phyloP scores from a whole-genome alignment of 768 basidiomycete species.

The Auriscalpium microsporum region DNA sequence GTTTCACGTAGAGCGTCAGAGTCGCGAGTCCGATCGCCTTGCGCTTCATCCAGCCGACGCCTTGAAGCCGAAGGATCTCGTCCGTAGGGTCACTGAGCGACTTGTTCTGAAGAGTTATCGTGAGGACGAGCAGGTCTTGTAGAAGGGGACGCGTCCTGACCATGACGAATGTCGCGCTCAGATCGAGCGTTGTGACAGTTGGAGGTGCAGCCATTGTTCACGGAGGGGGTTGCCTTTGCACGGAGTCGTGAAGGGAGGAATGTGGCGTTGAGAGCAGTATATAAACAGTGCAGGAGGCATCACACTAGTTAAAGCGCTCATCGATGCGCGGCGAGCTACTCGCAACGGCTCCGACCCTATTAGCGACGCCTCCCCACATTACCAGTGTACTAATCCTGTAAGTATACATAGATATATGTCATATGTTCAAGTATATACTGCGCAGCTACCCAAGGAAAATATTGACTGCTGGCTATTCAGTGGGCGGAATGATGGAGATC shows the following conservation, averaged over 20 bases:
- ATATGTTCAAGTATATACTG: too few species aligned
- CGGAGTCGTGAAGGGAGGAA: not conserved
- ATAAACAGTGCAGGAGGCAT: too few species aligned
- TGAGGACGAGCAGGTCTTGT: not conserved
- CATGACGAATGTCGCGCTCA: slow-evolving; percentile 56
- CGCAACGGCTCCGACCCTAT: too few species aligned
- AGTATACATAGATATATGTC: too few species aligned
- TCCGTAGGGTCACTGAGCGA: slow-evolving; percentile 53
- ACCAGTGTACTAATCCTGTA: too few species aligned
- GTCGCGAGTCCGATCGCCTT: slow-evolving; percentile 47
- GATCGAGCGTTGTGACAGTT: slow-evolving; percentile 47
- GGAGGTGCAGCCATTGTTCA: slow-evolving; percentile 58
- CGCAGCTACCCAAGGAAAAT: too few species aligned
- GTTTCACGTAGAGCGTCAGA: slow-evolving; percentile 50
- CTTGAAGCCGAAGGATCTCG: slow-evolving; percentile 59
- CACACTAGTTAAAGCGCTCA: too few species aligned
- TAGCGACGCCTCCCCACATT: too few species aligned
- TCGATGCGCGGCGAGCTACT: too few species aligned
- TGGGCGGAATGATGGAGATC: slow-evolving; percentile 49
- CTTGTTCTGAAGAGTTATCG: slow-evolving; percentile 46
- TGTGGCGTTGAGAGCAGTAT: too few species aligned
- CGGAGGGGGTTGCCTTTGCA: not conserved
- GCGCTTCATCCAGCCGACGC: slow-evolving; percentile 65
- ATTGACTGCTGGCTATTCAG: too few species aligned
- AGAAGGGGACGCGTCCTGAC: slow-evolving; percentile 27